Conservation (phyloP, 2,329 filamentous ascomycete species). For the Ceratocystis destructans region DNA sequence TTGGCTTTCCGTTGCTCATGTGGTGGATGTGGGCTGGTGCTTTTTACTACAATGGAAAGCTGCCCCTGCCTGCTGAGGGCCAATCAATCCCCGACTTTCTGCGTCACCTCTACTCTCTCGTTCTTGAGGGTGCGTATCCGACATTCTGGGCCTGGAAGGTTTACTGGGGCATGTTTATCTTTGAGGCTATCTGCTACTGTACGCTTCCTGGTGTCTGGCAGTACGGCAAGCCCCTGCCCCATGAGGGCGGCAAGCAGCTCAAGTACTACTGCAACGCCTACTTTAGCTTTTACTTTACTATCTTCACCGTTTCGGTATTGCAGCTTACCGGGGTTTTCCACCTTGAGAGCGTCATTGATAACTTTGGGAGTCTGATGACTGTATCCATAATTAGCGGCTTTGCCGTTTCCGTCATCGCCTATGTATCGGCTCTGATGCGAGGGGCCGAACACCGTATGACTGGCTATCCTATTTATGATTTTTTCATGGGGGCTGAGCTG, state of each 20-base stretch:
- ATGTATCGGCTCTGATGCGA: constrained; percentile 67
- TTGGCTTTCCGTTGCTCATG: constrained; percentile 87
- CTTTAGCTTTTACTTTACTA: constrained; percentile 75
- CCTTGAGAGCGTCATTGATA: constrained; percentile 82
- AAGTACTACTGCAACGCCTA: constrained; percentile 90
- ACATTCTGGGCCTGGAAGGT: constrained; percentile 72
- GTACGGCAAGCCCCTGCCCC: constrained; percentile 75
- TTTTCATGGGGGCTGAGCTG: constrained; percentile 85
- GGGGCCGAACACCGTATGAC: constrained; percentile 89
- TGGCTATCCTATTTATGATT: constrained; percentile 70
- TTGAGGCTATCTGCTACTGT: constrained; percentile 72
- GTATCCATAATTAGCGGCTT: constrained; percentile 89
- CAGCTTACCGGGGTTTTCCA: constrained; percentile 78
- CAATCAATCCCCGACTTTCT: constrained; percentile 60
- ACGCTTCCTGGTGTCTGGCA: constrained; percentile 74
- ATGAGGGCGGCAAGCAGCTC: constrained; percentile 72
- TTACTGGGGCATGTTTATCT: constrained; percentile 87
- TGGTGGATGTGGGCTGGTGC: constrained; percentile 99
- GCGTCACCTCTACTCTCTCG: constrained; percentile 53
- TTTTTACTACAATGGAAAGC: constrained; percentile 75
- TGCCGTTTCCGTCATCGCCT: constrained; percentile 68
- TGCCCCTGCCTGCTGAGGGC: constrained; percentile 52
- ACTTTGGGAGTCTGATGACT: constrained; percentile 85
- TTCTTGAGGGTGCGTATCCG: constrained; percentile 76
- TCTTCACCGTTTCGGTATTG: constrained; percentile 53